phyloP scores from a whole-genome alignment of 148 eudicot species.

The Nepenthes mirabilis region DNA sequence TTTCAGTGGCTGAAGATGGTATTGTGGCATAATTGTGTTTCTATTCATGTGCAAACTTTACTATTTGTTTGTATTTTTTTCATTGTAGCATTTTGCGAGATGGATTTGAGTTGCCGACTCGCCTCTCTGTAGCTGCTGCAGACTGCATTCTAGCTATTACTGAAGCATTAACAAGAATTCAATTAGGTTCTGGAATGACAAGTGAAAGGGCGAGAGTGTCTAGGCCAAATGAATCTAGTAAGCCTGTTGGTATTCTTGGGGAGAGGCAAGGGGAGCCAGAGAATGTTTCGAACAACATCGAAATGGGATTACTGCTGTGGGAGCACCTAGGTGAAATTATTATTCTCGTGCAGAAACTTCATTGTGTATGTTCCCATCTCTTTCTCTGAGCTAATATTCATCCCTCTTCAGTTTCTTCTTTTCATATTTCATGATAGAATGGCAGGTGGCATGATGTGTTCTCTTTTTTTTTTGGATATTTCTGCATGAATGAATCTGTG shows the following conservation, averaged over 20 bases:
- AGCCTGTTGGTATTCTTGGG: conserved; percentile 14
- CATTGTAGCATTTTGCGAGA: conserved; percentile 50
- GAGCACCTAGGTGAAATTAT: conserved; percentile 49
- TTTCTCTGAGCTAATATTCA: not conserved
- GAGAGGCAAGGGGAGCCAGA: conserved; percentile 21
- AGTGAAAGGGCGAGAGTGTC: conserved; percentile 17
- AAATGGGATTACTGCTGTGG: conserved; percentile 51
- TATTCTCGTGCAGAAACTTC: conserved; percentile 49
- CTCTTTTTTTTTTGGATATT: no score
- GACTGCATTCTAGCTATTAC: conserved; percentile 58
- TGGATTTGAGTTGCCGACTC: conserved; percentile 87
- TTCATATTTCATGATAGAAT: not conserved
- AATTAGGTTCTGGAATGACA: conserved; percentile 15
- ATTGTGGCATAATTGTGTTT: no score
- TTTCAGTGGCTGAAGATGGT: no score
- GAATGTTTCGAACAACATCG: conserved; percentile 21
- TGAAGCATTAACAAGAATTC: conserved; percentile 32
- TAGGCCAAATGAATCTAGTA: conserved; percentile 9
- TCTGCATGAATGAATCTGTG: no score
- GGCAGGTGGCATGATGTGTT: not conserved
- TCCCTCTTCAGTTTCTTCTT: not conserved
- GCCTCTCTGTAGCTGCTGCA: conserved; percentile 71
- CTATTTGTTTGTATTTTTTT: no score
- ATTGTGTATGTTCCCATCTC: conserved; percentile 34
- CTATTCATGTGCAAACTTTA: no score